These are phyloP conservation scores for Suillus paluster DNA, from an alignment of 768 basidiomycete species.

Conservation along the genomic window DNA sequence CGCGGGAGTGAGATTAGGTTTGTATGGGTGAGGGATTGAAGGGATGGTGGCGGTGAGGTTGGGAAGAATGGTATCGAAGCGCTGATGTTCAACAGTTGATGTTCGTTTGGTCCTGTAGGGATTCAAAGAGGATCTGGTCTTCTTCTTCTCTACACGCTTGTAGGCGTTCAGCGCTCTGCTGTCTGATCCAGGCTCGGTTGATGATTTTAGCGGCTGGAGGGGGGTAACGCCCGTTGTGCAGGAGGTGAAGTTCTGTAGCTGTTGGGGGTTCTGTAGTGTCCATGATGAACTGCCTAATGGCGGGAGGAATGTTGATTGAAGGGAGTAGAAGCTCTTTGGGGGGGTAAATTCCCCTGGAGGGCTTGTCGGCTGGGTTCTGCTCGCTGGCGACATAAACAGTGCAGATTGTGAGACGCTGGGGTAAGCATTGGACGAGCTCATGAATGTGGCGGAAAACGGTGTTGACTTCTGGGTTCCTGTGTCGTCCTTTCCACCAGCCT, in stretches of 20 bases:
- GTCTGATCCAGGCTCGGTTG: background rate
- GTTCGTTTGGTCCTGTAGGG: too few relatives aligned
- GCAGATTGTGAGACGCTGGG: background rate
- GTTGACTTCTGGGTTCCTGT: slow-evolving; percentile 15
- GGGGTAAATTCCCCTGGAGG: slow-evolving; percentile 39
- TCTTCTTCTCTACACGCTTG: too few relatives aligned
- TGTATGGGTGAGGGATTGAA: slow-evolving; percentile 1
- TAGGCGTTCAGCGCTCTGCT: slow-evolving; percentile 6
- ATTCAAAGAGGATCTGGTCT: too few relatives aligned
- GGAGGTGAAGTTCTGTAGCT: slow-evolving; percentile 2
- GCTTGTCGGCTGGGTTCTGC: slow-evolving; percentile 43
- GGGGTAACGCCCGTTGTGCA: slow-evolving; percentile 3
- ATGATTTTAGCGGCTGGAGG: slow-evolving; percentile 4
- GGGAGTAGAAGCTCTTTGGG: slow-evolving; percentile 17
- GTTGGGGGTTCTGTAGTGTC: slow-evolving; percentile 1
- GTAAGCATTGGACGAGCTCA: background rate
- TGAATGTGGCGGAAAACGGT: slow-evolving; percentile 16
- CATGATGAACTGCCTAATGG: slow-evolving; percentile 16
- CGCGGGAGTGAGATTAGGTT: background rate
- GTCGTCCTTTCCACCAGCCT: slow-evolving; percentile 13
- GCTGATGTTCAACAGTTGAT: too few relatives aligned
- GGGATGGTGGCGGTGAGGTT: too few relatives aligned
- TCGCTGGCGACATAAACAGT: slow-evolving; percentile 37
- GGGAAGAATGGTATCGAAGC: too few relatives aligned
- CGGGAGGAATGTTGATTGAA: slow-evolving; percentile 12